These are phyloP conservation scores for Fraxinus americana DNA, from an alignment of 257 asterid genomes.

Conservation along the genomic window DNA sequence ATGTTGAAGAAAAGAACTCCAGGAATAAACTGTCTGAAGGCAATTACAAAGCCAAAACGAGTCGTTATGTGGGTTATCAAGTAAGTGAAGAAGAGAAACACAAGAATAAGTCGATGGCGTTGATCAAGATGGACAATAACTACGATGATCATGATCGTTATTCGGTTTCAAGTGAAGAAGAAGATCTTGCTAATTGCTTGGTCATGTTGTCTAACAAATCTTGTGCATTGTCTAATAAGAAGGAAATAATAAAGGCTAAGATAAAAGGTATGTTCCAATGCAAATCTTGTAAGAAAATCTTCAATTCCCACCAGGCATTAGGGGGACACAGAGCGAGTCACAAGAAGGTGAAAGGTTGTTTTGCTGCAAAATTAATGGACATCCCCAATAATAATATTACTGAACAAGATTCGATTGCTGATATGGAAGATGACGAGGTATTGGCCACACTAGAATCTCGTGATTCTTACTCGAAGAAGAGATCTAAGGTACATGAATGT, in stretches of 20 bases:
- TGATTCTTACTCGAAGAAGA: constrained; percentile 26
- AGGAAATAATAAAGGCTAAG: constrained; percentile 33
- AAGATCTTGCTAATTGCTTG: constrained; percentile 76
- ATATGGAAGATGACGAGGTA: constrained; percentile 19
- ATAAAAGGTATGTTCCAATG: constrained; percentile 67
- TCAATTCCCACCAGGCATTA: constrained; percentile 88
- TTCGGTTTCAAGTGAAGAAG: constrained; percentile 54
- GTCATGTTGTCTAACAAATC: constrained; percentile 65
- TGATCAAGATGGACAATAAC: constrained; percentile 17
- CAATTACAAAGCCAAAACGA: constrained; percentile 35
- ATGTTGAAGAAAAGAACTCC: constrained; percentile 20
- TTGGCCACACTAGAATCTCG: constrained; percentile 18
- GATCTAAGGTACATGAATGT: constrained; percentile 66
- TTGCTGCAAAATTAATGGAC: constrained; percentile 50
- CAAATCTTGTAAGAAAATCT: constrained; percentile 74
- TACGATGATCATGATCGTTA: not conserved
- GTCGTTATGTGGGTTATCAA: constrained; percentile 30
- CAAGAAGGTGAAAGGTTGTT: constrained; percentile 90
- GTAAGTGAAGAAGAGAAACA: constrained; percentile 28
- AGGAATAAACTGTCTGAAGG: constrained; percentile 22
- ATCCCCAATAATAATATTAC: constrained; percentile 20
- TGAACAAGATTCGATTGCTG: constrained; percentile 37
- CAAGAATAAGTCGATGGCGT: constrained; percentile 12
- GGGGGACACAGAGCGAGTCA: constrained; percentile 98
- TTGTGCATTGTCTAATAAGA: constrained; percentile 21